Conservation (phyloP, 306 rosid species). For the Pachyrhizus erosus region DNA sequence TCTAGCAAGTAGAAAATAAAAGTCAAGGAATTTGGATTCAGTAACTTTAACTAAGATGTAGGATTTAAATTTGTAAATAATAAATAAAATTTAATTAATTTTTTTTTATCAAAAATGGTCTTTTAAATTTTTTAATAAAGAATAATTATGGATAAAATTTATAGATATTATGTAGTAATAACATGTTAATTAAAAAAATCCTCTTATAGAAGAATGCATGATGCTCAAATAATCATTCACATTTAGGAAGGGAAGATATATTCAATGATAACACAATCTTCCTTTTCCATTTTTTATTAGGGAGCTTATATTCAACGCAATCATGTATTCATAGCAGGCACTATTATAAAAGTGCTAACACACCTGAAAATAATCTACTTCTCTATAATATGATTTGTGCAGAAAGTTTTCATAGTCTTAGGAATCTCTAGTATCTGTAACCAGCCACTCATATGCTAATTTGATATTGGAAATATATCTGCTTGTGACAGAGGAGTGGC, state of each 20-base stretch:
- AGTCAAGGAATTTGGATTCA: too few species aligned
- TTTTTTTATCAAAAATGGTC: too few species aligned
- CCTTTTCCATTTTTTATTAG: not conserved
- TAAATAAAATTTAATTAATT: too few species aligned
- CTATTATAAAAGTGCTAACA: not conserved
- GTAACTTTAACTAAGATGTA: too few species aligned
- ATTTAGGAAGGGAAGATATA: not conserved
- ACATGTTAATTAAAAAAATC: not conserved
- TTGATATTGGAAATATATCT: not conserved
- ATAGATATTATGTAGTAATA: too few species aligned
- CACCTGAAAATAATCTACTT: not conserved
- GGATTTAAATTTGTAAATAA: too few species aligned
- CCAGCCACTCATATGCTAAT: not conserved
- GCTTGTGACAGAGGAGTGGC: not conserved
- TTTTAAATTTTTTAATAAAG: too few species aligned
- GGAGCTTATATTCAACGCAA: constrained; percentile 21
- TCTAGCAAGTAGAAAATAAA: not conserved
- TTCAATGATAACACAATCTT: not conserved
- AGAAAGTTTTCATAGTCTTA: not conserved
- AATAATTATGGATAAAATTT: too few species aligned
- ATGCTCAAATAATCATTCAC: not conserved
- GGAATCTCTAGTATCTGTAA: not conserved
- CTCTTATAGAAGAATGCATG: not conserved
- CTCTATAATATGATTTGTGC: not conserved
- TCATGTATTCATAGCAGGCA: constrained; percentile 7